A percentile compares a stretch with the other conserved stretches of the same genome.
These are phyloP conservation scores for Zygoascus sp. DNA, from an alignment of 1,139 yeast genomes.

Conservation along the genomic window DNA sequence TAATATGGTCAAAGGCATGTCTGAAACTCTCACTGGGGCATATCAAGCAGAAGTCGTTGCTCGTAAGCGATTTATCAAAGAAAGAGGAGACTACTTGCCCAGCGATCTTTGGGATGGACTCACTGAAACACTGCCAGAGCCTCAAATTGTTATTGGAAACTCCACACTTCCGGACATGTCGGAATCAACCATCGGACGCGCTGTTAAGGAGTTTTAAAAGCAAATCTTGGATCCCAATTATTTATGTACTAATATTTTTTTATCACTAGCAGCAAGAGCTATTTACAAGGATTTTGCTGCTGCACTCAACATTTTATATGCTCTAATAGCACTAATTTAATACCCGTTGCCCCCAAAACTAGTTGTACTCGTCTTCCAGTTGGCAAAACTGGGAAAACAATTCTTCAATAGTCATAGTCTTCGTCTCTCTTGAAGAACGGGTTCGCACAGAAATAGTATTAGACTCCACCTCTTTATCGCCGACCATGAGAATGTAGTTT, in stretches of 20 bases:
- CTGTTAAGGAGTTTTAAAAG: conserved; percentile 17
- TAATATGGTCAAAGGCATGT: conserved; percentile 40
- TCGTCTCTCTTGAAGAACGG: conserved; percentile 48
- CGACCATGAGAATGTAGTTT: conserved; percentile 75
- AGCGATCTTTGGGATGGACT: conserved; percentile 47
- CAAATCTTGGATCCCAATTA: no score
- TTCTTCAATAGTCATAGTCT: conserved; percentile 28
- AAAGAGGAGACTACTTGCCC: conserved; percentile 52
- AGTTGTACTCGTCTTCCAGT: conserved; percentile 27
- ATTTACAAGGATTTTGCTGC: conserved; percentile 9
- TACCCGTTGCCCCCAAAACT: conserved; percentile 4
- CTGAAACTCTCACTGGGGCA: conserved; percentile 36
- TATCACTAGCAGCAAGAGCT: conserved; percentile 3
- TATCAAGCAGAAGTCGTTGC: conserved; percentile 39
- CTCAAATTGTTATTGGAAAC: conserved; percentile 23
- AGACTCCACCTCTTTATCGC: conserved; percentile 72
- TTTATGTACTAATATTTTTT: not conserved
- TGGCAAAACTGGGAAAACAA: conserved; percentile 25
- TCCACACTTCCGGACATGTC: conserved; percentile 21
- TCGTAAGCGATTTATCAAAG: conserved; percentile 41
- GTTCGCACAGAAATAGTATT: conserved; percentile 65
- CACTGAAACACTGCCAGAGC: conserved; percentile 30
- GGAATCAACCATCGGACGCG: conserved; percentile 18
- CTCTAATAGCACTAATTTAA: no score
- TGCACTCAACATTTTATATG: no score